phyloP scores from a whole-genome alignment of 176 grass and related monocot genomes.

The Zoysia japonica region DNA sequence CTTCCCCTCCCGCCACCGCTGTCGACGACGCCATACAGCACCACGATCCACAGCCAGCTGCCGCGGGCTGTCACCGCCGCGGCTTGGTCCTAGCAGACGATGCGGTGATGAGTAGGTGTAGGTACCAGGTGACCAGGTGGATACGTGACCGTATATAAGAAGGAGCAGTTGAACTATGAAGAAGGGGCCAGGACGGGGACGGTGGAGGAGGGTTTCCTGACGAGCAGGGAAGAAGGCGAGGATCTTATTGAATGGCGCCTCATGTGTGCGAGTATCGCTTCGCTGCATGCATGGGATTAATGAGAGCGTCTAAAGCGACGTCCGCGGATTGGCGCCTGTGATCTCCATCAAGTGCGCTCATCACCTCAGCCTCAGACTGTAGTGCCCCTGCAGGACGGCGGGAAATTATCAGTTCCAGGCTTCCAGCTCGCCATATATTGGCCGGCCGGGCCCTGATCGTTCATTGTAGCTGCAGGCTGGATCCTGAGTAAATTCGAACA shows the following conservation, averaged over 20 bases:
- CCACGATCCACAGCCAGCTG: background rate
- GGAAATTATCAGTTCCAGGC: background rate
- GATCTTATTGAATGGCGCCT: constrained; percentile 53
- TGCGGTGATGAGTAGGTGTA: background rate
- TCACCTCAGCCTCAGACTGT: background rate
- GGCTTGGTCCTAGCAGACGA: background rate
- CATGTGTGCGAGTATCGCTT: constrained; percentile 32
- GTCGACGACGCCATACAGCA: constrained; percentile 36
- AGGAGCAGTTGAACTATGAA: background rate
- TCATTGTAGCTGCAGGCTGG: background rate
- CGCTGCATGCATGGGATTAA: constrained; percentile 82
- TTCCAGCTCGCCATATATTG: background rate
- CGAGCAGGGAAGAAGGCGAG: constrained; percentile 58
- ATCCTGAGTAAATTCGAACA: background rate
- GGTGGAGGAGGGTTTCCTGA: constrained; percentile 78
- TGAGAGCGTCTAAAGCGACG: constrained; percentile 70
- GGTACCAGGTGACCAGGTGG: constrained; percentile 27
- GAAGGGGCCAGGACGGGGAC: background rate
- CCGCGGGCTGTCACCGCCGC: background rate
- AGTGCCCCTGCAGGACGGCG: background rate
- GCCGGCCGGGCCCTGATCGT: background rate
- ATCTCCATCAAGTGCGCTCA: constrained; percentile 74
- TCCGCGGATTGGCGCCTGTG: constrained; percentile 78
- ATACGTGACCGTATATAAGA: constrained; percentile 38
- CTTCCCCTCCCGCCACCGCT: constrained; percentile 21